These are phyloP conservation scores for Meredithiella fracta DNA, from an alignment of 2,329 filamentous ascomycete species.

Conservation along the genomic window DNA sequence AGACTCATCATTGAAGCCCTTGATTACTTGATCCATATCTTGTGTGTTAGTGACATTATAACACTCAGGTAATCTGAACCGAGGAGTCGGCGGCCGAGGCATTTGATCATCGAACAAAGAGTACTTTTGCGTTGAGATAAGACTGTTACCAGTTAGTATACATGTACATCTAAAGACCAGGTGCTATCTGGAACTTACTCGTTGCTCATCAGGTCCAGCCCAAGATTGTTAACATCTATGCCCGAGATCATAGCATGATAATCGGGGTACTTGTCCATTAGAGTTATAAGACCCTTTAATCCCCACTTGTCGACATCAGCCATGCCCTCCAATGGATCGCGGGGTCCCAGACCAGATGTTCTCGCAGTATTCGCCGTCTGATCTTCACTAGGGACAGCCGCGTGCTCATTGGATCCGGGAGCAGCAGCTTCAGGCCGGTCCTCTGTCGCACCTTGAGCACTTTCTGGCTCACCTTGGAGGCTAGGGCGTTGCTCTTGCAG, in stretches of 20 bases:
- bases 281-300: conserved; percentile 43
- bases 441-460: conserved; percentile 18
- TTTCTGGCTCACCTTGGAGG: conserved; percentile 31
- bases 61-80: conserved; percentile 45
- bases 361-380: conserved; percentile 9
- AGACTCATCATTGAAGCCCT: conserved; percentile 52
- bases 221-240: conserved; percentile 39
- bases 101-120: conserved; percentile 45
- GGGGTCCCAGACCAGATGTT: conserved; percentile 23
- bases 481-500: conserved; percentile 8
- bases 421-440: conserved; percentile 28
- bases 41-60: conserved; percentile 52
- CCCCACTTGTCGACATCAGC: conserved; percentile 47
- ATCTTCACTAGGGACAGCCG: conserved; percentile 16
- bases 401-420: conserved; percentile 30
- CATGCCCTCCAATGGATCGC: conserved; percentile 46
- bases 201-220: conserved; percentile 38
- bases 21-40: conserved; percentile 47
- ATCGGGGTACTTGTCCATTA: conserved; percentile 48
- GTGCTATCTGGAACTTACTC: conserved; percentile 31
- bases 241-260: conserved; percentile 45
- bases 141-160: conserved; percentile 21
- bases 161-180: neutral
- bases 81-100: conserved; percentile 39
- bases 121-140: conserved; percentile 42